Evolutionary conservation across 768 basidiomycete species (phyloP).

Genomic region (Neoboletus brunneissimus): DNA sequence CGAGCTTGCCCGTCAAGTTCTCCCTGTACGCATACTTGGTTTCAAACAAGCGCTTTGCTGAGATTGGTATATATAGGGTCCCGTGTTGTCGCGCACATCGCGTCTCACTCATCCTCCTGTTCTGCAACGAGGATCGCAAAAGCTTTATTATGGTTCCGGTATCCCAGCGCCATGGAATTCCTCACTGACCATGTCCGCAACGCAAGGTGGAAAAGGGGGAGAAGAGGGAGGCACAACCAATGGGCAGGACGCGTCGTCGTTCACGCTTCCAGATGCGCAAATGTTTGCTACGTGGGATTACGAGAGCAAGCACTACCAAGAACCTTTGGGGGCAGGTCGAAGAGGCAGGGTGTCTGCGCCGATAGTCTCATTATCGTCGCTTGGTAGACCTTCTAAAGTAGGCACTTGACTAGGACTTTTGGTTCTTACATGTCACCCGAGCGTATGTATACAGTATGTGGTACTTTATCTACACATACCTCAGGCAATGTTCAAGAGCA

Average conservation of each 20-base stretch:
- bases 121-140: conserved; percentile 46
- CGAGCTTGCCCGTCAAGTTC: conserved; percentile 60
- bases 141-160: conserved; percentile 40
- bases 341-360: conserved; percentile 23
- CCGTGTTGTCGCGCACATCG: conserved; percentile 57
- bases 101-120: conserved; percentile 65
- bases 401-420: conserved; percentile 19
- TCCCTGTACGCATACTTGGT: conserved; percentile 51
- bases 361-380: conserved; percentile 20
- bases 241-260: conserved; percentile 29
- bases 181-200: conserved; percentile 16
- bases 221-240: conserved; percentile 20
- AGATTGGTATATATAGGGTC: conserved; percentile 37
- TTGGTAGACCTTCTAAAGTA: conserved; percentile 23
- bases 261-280: conserved; percentile 45
- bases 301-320: conserved; percentile 42
- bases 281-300: conserved; percentile 52
- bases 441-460: not conserved
- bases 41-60: not conserved
- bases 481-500: too few species aligned
- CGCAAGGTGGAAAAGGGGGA: conserved; percentile 22
- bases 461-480: too few species aligned
- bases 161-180: conserved; percentile 47
- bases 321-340: conserved; percentile 33
- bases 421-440: not conserved